These are phyloP conservation scores for Kwoniella botswanensis DNA, from an alignment of 768 basidiomycete genomes.

Conservation along the genomic window DNA sequence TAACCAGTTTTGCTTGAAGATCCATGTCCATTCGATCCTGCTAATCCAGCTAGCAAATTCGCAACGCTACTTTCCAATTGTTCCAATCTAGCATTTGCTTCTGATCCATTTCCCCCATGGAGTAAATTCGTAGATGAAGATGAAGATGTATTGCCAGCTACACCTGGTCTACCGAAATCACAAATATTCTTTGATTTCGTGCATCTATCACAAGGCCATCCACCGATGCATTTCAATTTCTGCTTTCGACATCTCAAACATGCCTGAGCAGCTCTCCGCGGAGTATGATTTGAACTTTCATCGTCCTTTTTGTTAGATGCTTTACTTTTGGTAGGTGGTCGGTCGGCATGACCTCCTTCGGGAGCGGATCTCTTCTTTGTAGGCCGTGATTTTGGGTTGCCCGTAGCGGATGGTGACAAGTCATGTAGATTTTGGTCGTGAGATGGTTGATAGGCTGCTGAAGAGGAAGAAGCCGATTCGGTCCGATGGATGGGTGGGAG, in stretches of 20 bases:
- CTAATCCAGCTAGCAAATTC: slow-evolving; percentile 38
- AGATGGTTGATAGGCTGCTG: background rate
- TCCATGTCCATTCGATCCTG: slow-evolving; percentile 13
- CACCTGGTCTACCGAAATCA: slow-evolving; percentile 31
- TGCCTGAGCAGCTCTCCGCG: slow-evolving; percentile 35
- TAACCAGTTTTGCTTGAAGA: background rate
- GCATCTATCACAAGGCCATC: slow-evolving; percentile 40
- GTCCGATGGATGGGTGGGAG: slow-evolving; percentile 14
- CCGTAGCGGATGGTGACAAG: too few species aligned
- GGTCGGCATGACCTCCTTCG: background rate
- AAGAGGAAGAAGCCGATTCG: slow-evolving; percentile 8
- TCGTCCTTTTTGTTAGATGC: background rate
- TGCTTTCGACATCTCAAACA: slow-evolving; percentile 40
- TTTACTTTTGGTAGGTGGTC: background rate
- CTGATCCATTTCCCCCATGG: slow-evolving; percentile 3
- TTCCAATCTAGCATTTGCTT: slow-evolving; percentile 36
- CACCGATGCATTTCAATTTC: slow-evolving; percentile 44
- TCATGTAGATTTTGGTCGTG: background rate
- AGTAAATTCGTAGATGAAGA: too few species aligned
- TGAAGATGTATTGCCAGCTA: background rate
- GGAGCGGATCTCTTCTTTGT: slow-evolving; percentile 6
- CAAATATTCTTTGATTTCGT: slow-evolving; percentile 29
- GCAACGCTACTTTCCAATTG: slow-evolving; percentile 45
- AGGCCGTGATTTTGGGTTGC: background rate
- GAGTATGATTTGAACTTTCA: background rate